A percentile compares a stretch with the other conserved stretches of the same genome.
Evolutionary conservation across 2,329 filamentous ascomycete species (phyloP).

Genomic region (Aspergillus sp.): DNA sequence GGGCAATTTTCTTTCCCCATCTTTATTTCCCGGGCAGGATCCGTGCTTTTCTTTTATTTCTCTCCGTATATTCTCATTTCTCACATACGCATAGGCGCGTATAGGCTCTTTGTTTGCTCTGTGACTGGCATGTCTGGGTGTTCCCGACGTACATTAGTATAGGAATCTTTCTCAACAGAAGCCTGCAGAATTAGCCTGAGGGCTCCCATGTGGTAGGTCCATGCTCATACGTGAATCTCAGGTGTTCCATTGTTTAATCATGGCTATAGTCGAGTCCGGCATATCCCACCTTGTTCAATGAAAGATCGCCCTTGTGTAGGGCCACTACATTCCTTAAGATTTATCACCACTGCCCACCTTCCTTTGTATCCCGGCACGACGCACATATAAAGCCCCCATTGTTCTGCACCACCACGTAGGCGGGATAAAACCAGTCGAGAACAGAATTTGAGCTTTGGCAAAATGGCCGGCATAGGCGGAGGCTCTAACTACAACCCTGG

Average conservation of each 20-base stretch:
- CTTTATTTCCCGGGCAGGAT: slow-evolving; percentile 6
- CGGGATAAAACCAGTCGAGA: not conserved
- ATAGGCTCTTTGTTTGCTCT: not conserved
- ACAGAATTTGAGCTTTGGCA: not conserved
- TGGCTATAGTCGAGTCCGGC: not conserved
- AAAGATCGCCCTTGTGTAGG: not conserved
- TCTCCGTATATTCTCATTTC: not conserved
- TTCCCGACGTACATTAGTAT: too few species aligned
- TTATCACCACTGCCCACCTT: not conserved
- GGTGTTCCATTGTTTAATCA: not conserved
- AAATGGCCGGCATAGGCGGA: not conserved
- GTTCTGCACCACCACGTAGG: not conserved
- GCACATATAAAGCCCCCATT: not conserved
- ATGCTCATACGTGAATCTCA: not conserved
- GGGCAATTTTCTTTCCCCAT: not conserved
- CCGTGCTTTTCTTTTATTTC: not conserved
- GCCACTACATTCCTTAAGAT: not conserved
- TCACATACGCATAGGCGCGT: not conserved
- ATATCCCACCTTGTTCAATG: not conserved
- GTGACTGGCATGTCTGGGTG: not conserved
- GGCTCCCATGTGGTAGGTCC: not conserved
- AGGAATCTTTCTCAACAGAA: not conserved
- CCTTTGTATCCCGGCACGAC: not conserved
- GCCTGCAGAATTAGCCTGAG: not conserved
- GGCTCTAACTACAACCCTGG: not conserved